Base-by-base conservation (phyloP, 495 filamentous ascomycete species). In the Trichoderma gamsii region DNA sequence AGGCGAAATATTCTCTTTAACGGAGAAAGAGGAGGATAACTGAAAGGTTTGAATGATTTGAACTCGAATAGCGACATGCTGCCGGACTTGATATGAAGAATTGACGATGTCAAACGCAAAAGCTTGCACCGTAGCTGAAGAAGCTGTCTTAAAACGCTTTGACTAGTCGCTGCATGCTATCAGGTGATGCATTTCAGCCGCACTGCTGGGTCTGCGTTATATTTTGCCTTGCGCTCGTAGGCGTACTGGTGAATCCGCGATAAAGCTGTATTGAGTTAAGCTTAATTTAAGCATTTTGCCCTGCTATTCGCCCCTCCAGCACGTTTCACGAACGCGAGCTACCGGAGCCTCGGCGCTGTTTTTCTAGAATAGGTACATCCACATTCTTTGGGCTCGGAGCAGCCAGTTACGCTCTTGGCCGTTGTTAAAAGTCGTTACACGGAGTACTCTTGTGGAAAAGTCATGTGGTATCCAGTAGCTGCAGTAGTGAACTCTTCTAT, bases 151-250 rank as follows among this genome's bases (percentile, higher is more conserved):
- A 38, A 38, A 7, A 38, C 8, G 35, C 35, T 38, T 38, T 9
- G 35, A 38, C 35, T 29, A n/a, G 8, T 52, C 6, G 49, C 49
- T 23, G 5, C 9, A 11, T 52, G 35, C 35, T 21, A 11, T 52
- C 49, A n/a, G 18, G 18, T 52, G 18, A 52, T 52, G 49, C 49
- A 52, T 52, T 23, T 52, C 49, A 52, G 49, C 49, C 49, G 49
- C 49, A 52, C n/a, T 51, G 21, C 21, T 52, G 12, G 18, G 9
- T 44, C 43, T 46, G 43, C 43, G 4, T 12, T 46, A 46, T 46
- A 46, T 46, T 46, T 12, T 46, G 12, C 43, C 43, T 46, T 46
- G 12, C 0, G 13, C 1, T 46, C 5, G 43, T 18, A 46, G 43
- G 12, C 12, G 43, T 18, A 46, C 43, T 15, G 18, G 43, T 38